Conservation (phyloP, 495 filamentous ascomycete species). For the Aspergillus cavernicola region DNA sequence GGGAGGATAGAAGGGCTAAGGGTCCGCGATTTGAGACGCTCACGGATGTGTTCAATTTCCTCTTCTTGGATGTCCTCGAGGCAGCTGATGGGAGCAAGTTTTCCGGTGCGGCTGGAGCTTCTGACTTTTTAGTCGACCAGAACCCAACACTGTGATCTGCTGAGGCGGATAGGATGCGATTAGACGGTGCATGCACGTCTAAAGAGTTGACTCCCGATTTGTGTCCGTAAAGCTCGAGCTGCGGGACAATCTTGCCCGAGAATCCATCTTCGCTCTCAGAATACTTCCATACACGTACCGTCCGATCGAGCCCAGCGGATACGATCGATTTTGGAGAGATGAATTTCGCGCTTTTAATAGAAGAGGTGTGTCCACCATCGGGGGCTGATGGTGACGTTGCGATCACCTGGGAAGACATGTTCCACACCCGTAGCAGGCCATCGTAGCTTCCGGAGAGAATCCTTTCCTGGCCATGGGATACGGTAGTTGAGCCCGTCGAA, state of each 20-base stretch:
- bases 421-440: conserved; percentile 82
- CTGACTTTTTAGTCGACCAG: conserved; percentile 75
- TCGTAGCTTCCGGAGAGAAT: conserved; percentile 91
- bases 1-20: conserved; percentile 65
- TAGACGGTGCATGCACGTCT: conserved; percentile 69
- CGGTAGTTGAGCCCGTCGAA: conserved; percentile 44
- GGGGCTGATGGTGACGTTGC: conserved; percentile 61
- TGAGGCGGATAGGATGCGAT: conserved; percentile 77
- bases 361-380: conserved; percentile 67
- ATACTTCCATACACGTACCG: conserved; percentile 86
- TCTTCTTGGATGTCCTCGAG: conserved; percentile 63
- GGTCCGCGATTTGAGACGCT: conserved; percentile 71
- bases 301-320: conserved; percentile 77
- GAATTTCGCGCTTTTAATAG: conserved; percentile 78
- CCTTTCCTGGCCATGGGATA: conserved; percentile 54
- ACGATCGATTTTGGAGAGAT: conserved; percentile 71
- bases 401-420: conserved; percentile 73
- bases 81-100: conserved; percentile 59
- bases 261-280: conserved; percentile 57
- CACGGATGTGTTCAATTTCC: conserved; percentile 65
- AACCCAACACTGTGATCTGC: conserved; percentile 75
- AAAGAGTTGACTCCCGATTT: conserved; percentile 68
- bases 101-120: conserved; percentile 65
- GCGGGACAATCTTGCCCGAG: conserved; percentile 62
- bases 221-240: conserved; percentile 86